Conservation (phyloP, 1,284 basidiomycete species). For the Laetiporus sulphureus region DNA sequence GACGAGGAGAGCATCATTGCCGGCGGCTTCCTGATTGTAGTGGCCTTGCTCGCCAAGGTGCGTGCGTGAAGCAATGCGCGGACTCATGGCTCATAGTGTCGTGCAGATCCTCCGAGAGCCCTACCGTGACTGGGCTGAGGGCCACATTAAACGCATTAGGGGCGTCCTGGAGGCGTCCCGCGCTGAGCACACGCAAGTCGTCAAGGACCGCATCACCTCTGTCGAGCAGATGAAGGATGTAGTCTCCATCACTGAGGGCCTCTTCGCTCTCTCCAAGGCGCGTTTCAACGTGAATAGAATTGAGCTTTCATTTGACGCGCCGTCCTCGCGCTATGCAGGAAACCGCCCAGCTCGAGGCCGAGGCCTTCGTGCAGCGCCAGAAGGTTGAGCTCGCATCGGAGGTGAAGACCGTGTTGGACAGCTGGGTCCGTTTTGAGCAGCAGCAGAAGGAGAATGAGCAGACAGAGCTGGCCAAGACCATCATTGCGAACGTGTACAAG, state of each 20-base stretch:
- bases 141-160: conserved; percentile 81
- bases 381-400: conserved; percentile 84
- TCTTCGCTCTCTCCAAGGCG: conserved; percentile 92
- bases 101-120: conserved; percentile 60
- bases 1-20: conserved; percentile 91
- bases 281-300: conserved; percentile 12
- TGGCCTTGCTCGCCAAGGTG: conserved; percentile 82
- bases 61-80: too few relatives aligned
- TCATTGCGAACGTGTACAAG: conserved; percentile 84
- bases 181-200: conserved; percentile 87
- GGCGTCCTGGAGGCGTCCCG: conserved; percentile 81
- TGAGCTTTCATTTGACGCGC: background rate
- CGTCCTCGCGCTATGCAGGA: conserved; percentile 44
- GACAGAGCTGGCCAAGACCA: conserved; percentile 79
- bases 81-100: too few relatives aligned
- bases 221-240: conserved; percentile 95
- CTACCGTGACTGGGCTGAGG: conserved; percentile 91
- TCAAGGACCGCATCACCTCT: conserved; percentile 87
- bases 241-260: conserved; percentile 81
- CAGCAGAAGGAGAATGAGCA: conserved; percentile 96
- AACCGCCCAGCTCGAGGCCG: conserved; percentile 87
- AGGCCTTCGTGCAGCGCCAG: conserved; percentile 89
- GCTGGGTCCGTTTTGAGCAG: conserved; percentile 97
- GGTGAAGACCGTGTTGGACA: conserved; percentile 93
- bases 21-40: conserved; percentile 82